Base-by-base conservation (phyloP, 1,139 yeast species). In the Suhomyces bribrorum region DNA sequence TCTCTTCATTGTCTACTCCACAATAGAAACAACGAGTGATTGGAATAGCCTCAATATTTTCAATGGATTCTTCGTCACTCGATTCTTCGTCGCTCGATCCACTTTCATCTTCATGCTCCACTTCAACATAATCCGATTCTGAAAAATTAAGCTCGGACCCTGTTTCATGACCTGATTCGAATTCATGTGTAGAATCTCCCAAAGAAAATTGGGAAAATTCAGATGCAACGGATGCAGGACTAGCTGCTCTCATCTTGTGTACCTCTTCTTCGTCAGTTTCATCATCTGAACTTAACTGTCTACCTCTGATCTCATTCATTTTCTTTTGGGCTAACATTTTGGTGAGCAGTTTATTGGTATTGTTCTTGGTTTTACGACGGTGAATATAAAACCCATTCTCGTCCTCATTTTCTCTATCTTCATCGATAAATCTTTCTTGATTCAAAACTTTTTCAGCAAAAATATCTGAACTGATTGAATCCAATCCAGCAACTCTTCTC, bases 401-500 rank as follows among this genome's bases (percentile, higher is more conserved):
- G 56, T 83, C 90, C 29, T 75, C 81, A 41, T 72, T 59, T 36
- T 59, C 56, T 52, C 67, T 60, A 63, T 65, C 47, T 57, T 71
- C 54, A 60, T 63, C 56, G 5, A 55, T 57, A 23, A 65, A 66
- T 7, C 54, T 50, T 14, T 49, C 43, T 23, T 49, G 67, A 26
- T 54, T 57, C 43, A 71, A 57, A 41, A 86, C 77, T 57, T 87
- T 86, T 54, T 86, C 92, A 2, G 92, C 89, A 68, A 87, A 88
- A 7, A 82, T 71, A 42, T 86, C 89, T 1, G 96, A 83, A 14
- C 83, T 68, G 34, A 92, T 83, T 3, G 96, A 83, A 2, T 90
- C 83, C 47, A 92, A 67, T 33, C 79, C 78, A 3, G 96, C 96
- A 27, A 92, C 96, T 54, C 96, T 75, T 62, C 98, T 77, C 63